Base-by-base conservation (phyloP, 108 stramenopile species). In the Schizochytrium sp. region DNA sequence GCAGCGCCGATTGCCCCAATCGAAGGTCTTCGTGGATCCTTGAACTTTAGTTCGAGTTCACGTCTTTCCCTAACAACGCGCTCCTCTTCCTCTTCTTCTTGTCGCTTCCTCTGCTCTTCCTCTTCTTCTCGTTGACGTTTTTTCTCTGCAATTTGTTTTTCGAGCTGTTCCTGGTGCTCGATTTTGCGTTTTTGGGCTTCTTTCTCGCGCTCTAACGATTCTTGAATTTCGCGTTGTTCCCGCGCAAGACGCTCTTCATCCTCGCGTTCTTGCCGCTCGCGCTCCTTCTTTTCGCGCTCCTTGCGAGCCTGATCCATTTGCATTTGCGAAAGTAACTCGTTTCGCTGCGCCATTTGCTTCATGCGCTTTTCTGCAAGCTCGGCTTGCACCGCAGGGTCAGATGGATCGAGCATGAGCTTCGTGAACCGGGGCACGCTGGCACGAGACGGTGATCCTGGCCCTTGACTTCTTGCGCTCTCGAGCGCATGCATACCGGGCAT, bases 161-260 rank as follows among this genome's bases (percentile, higher is more conserved):
- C 45, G 5, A 83, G 76, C 10, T 53, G 19, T 47, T 83, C 76
- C 4, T 83, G 76, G 23, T 83, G 76, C 51, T 53, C 51, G 19
- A 25, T 43, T 45, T 83, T 83, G n/a, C 28, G 19, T 45, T 83
- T 83, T 1, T 83, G 76, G 25, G 45, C 76, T 16, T 83, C 76
- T 34, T 83, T 83, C 76, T 83, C 76, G 76, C 76, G 76, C n/a
- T 83, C 76, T 6, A 83, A 23, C 19, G 76, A 43, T 23, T 83
- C 76, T 83, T 83, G 76, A 23, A 83, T 83, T 28, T 83, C 76
- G 48, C n/a, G 45, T 23, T 28, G 45, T 4, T 83, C 76, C 10
- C 51, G 45, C 6, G 45, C 76, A 6, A 47, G 12, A 6, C 51
- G 19, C 51, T 83, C 76, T 34, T 83, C 76, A 18, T 83, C 76